Conservation (phyloP, 169 alveolate species). For the Sarcocystis neurona region DNA sequence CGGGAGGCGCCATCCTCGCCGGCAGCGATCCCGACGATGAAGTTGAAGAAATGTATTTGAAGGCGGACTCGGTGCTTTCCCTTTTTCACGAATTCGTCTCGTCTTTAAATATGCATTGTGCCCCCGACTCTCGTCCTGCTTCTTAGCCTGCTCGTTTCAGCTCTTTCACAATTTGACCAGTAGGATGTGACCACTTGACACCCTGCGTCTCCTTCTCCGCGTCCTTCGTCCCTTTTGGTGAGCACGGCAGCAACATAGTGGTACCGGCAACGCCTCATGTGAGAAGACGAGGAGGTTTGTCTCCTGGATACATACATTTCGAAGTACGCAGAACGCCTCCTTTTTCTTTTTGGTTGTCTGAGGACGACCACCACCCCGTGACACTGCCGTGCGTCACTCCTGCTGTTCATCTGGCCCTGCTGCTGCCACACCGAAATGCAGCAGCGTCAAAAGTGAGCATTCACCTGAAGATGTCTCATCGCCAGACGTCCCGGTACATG, state of each 20-base stretch:
- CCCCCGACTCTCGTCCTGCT: background rate
- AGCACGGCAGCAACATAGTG: background rate
- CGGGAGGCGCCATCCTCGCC: conserved; percentile 73
- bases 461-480: no score
- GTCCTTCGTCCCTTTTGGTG: background rate
- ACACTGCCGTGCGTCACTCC: no score
- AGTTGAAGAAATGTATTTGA: conserved; percentile 69
- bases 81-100: background rate
- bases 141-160: background rate
- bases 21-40: conserved; percentile 69
- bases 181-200: background rate
- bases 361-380: no score
- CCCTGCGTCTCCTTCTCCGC: background rate
- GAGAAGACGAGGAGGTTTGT: no score
- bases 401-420: no score
- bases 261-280: background rate
- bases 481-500: no score
- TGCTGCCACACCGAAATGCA: no score
- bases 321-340: no score
- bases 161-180: background rate
- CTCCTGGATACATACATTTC: no score
- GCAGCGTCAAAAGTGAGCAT: no score
- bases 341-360: no score
- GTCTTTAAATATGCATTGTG: background rate
- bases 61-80: conserved; percentile 34